These are phyloP conservation scores for Mollisia scopiformis DNA, from an alignment of 2,329 filamentous ascomycete genomes.

Conservation along the genomic window DNA sequence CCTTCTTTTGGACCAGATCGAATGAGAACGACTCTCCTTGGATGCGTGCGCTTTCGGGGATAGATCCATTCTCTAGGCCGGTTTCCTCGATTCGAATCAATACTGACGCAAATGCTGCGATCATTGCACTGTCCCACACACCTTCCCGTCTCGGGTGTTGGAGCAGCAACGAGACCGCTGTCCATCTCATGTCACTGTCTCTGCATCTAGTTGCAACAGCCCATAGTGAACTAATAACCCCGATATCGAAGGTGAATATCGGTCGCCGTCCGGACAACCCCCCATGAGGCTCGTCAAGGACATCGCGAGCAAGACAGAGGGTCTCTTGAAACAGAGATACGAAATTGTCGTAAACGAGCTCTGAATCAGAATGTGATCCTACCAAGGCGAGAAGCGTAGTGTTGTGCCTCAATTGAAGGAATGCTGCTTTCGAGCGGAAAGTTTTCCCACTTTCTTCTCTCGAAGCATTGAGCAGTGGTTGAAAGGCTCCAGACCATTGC, in stretches of 20 bases:
- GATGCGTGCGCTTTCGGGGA: slow-evolving; percentile 7
- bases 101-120: neutral
- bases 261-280: neutral
- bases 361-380: neutral
- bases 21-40: slow-evolving; percentile 1
- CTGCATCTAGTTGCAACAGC: slow-evolving; percentile 9
- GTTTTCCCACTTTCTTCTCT: neutral
- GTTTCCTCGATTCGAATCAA: slow-evolving; percentile 8
- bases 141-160: slow-evolving; percentile 10
- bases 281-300: neutral
- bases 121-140: slow-evolving; percentile 9
- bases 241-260: slow-evolving; percentile 9
- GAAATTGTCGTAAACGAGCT: slow-evolving; percentile 7
- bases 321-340: slow-evolving; percentile 1
- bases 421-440: neutral
- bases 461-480: slow-evolving; percentile 1
- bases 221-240: slow-evolving; percentile 3
- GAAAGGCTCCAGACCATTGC: neutral
- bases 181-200: slow-evolving; percentile 1
- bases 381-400: slow-evolving; percentile 3
- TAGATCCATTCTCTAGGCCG: neutral
- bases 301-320: neutral
- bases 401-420: slow-evolving; percentile 3
- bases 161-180: slow-evolving; percentile 1
- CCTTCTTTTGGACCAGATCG: slow-evolving; percentile 1